Evolutionary conservation across 2,329 filamentous ascomycete species (phyloP).

Genomic region (Clonostachys solani): DNA sequence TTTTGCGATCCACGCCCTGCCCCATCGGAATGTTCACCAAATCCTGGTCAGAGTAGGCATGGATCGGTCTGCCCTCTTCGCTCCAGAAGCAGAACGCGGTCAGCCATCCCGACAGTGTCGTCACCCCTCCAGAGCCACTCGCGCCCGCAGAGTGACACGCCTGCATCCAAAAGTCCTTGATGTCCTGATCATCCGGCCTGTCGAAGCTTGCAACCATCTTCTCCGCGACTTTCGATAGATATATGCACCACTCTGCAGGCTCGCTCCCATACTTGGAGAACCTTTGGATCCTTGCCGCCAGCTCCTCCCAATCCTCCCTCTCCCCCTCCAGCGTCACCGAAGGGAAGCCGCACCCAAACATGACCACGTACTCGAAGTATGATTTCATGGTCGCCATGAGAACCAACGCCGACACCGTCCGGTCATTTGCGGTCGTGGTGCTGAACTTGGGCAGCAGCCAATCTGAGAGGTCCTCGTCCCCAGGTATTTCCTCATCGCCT

Average conservation of each 20-base stretch:
- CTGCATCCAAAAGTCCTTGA: constrained; percentile 29
- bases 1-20: too few relatives aligned
- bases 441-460: constrained; percentile 49
- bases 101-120: background rate
- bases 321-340: constrained; percentile 46
- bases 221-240: constrained; percentile 22
- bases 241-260: too few relatives aligned
- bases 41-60: too few relatives aligned
- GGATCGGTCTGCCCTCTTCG: background rate
- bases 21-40: too few relatives aligned
- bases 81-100: background rate
- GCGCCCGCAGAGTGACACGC: constrained; percentile 3
- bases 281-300: too few relatives aligned
- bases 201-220: constrained; percentile 31
- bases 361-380: constrained; percentile 35
- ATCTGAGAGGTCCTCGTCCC: constrained; percentile 28
- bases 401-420: constrained; percentile 33
- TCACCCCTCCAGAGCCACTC: background rate
- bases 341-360: constrained; percentile 41
- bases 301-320: constrained; percentile 32
- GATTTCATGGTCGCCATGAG: constrained; percentile 47
- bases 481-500: constrained; percentile 27
- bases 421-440: constrained; percentile 41
- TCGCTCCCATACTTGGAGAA: too few relatives aligned
- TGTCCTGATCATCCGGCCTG: constrained; percentile 10